Percentiles rank a stretch among this genome's conserved stretches.
phyloP scores from a whole-genome alignment of 1,284 basidiomycete genomes.

The Athelia psychrophila region DNA sequence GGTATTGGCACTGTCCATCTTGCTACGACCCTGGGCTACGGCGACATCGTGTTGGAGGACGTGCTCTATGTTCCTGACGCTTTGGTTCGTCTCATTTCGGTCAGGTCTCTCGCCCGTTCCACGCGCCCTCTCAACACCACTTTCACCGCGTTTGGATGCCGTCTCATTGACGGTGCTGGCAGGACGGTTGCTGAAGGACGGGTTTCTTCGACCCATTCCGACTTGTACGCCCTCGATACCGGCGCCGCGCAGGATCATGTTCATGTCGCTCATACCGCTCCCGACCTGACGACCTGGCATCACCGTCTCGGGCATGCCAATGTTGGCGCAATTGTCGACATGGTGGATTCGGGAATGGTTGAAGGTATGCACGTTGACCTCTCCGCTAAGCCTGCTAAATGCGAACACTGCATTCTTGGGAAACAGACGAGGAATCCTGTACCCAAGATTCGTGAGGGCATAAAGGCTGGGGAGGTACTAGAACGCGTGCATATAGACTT shows the following conservation, averaged over 20 bases:
- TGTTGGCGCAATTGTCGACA: slow-evolving; percentile 18
- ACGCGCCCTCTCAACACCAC: background rate
- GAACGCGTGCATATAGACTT: slow-evolving; percentile 31
- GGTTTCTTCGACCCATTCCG: background rate
- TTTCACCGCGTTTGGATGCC: background rate
- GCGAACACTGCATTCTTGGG: slow-evolving; percentile 16
- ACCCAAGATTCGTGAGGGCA: slow-evolving; percentile 6
- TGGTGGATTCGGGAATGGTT: slow-evolving; percentile 19
- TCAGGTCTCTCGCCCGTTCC: slow-evolving; percentile 11
- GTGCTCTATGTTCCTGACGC: slow-evolving; percentile 21
- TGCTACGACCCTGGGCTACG: slow-evolving; percentile 11
- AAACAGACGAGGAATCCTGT: slow-evolving; percentile 9
- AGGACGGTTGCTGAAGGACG: background rate
- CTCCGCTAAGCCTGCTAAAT: slow-evolving; percentile 16
- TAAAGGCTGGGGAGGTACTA: slow-evolving; percentile 17
- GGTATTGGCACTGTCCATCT: slow-evolving; percentile 28
- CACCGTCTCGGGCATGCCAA: slow-evolving; percentile 28
- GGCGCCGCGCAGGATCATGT: background rate
- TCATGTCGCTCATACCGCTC: slow-evolving; percentile 4
- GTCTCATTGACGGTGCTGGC: background rate
- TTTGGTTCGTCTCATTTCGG: slow-evolving; percentile 22
- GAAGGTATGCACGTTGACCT: slow-evolving; percentile 29
- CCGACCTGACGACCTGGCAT: slow-evolving; percentile 29
- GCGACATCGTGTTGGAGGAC: slow-evolving; percentile 14
- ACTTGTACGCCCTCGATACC: background rate